Evolutionary conservation across 2,329 filamentous ascomycete species (phyloP), one percentile per base, ranked within the genome.

Genomic region (Claviceps sp.): DNA sequence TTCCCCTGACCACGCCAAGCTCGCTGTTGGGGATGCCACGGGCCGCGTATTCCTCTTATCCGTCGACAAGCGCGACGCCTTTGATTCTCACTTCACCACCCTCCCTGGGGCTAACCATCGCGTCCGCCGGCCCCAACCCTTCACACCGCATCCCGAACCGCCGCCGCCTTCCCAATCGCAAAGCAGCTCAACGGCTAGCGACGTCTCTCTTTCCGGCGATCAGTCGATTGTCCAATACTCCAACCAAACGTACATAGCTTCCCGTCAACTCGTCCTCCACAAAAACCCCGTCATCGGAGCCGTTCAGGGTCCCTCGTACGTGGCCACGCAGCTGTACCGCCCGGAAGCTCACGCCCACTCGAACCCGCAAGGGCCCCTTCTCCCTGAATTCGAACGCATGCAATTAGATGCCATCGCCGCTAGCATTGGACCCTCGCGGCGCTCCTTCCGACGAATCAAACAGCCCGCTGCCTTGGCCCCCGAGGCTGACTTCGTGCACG

Each of bases 11-110:
- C 69, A 67, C 38, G 71, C 74, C 1, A 75, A 73, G 55, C 68
- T 84, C 1, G 69, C 77, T 1, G 66, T 84, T 11, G 81, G 81
- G 17, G 81, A 84, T 59, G 78, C 77, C 0, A 81, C 75, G 2
- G 81, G 81, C 0, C 74, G 78, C 6, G 70, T 84, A 0, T 81
- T 77, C 54, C 58, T 83, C 1, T 60, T 83, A 2, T 74, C 73
- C 0, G 60, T 75, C 3, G 70, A 79, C 52, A 68, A 74, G 17
- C 69, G 71, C 11, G 68, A 73, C 37, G 65, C 66, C 22, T 60
- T 62, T 0, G 58, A 63, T 10, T 56, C 62, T 1, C 60, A 68
- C 19, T 68, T 70, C 46, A 57, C 69, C 10, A 65, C 62, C 1
- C 48, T 76, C 1, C 67, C 68, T 0, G 63, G 67, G 2, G 59